These are phyloP conservation scores for Climacium dendroides DNA, from an alignment of 225 moss, liverwort and hornwort genomes.

Conservation along the genomic window DNA sequence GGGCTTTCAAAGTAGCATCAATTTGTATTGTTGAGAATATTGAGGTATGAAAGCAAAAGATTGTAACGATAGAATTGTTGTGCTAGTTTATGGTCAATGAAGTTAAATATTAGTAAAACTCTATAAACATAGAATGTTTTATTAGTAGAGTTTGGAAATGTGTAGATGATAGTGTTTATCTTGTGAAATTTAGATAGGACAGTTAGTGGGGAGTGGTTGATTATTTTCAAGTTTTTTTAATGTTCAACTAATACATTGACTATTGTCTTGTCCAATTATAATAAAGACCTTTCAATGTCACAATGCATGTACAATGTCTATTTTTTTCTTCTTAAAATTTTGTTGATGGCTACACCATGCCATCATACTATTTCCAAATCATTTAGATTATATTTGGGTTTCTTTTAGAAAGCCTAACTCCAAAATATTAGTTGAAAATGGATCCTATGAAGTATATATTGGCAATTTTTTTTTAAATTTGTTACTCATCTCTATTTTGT, in stretches of 20 bases:
- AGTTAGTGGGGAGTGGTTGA: background rate
- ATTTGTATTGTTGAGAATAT: fast-evolving
- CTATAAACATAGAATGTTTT: background rate
- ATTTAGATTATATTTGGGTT: background rate
- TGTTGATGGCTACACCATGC: background rate
- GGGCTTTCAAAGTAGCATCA: background rate
- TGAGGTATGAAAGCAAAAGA: fast-evolving
- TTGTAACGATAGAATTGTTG: background rate
- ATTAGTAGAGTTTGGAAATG: background rate
- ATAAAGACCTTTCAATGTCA: too few species aligned
- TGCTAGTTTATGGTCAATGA: background rate
- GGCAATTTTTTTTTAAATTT: too few species aligned
- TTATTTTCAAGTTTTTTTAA: background rate
- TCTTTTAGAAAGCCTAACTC: background rate
- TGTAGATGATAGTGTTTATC: background rate
- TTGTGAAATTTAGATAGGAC: background rate
- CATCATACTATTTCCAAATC: background rate
- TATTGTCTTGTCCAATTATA: too few species aligned
- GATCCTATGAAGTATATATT: background rate
- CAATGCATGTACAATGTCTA: background rate
- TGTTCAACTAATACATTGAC: too few species aligned
- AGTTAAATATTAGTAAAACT: too few species aligned
- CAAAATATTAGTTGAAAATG: fast-evolving
- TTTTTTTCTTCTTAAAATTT: background rate
- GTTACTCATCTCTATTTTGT: background rate